phyloP scores from a whole-genome alignment of 169 alveolate genomes.

The Plasmodium berghei region DNA sequence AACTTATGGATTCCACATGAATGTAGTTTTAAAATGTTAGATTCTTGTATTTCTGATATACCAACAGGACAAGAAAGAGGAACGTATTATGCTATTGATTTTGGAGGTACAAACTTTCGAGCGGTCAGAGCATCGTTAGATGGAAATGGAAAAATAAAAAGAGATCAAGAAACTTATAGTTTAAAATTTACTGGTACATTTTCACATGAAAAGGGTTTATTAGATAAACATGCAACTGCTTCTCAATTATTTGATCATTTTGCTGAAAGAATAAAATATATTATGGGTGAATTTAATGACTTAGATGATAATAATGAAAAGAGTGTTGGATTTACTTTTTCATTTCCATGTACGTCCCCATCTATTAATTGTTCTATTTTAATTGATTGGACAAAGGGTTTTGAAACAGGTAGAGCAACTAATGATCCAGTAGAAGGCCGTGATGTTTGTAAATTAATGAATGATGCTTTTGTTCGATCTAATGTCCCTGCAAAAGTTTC shows the following conservation, averaged over 20 bases:
- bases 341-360: slow-evolving; percentile 89
- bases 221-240: slow-evolving; percentile 89
- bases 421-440: slow-evolving; percentile 92
- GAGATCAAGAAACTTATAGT: slow-evolving; percentile 82
- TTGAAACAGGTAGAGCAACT: slow-evolving; percentile 93
- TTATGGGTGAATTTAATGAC: slow-evolving; percentile 84
- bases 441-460: slow-evolving; percentile 90
- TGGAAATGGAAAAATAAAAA: slow-evolving; percentile 88
- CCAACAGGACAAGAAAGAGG: slow-evolving; percentile 93
- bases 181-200: slow-evolving; percentile 82
- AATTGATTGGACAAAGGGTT: slow-evolving; percentile 93
- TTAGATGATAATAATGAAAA: slow-evolving; percentile 64
- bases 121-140: slow-evolving; percentile 88
- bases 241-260: slow-evolving; percentile 87
- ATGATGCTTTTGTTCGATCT: slow-evolving; percentile 87
- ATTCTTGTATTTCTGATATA: slow-evolving; percentile 86
- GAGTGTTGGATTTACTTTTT: slow-evolving; percentile 89
- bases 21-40: slow-evolving; percentile 89
- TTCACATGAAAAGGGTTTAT: slow-evolving; percentile 85
- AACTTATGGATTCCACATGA: slow-evolving; percentile 86
- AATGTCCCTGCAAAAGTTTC: slow-evolving; percentile 85
- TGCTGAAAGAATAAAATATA: slow-evolving; percentile 81
- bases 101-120: slow-evolving; percentile 92
- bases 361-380: slow-evolving; percentile 83
- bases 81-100: slow-evolving; percentile 91